Evolutionary conservation across 2,329 filamentous ascomycete genomes (phyloP).

Genomic region (Shiraia bambusicola): DNA sequence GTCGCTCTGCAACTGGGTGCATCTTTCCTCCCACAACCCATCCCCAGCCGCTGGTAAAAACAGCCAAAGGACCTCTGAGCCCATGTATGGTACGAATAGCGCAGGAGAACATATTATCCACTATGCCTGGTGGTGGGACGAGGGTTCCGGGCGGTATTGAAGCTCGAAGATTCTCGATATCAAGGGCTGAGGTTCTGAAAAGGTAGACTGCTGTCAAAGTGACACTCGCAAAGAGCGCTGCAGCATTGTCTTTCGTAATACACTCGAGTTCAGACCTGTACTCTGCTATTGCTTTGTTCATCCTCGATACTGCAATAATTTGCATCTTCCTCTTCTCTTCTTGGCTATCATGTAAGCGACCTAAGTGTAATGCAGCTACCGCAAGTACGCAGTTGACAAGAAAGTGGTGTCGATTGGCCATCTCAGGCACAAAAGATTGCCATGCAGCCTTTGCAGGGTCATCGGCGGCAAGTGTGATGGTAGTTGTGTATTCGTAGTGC

Average conservation of each 20-base stretch:
- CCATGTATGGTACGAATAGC: slow-evolving; percentile 30
- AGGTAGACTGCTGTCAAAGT: slow-evolving; percentile 39
- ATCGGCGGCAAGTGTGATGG: slow-evolving; percentile 31
- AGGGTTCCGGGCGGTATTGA: slow-evolving; percentile 21
- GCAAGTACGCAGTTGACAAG: slow-evolving; percentile 50
- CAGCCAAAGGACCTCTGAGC: slow-evolving; percentile 33
- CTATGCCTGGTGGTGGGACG: slow-evolving; percentile 19
- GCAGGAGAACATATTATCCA: slow-evolving; percentile 32
- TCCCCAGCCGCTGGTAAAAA: slow-evolving; percentile 36
- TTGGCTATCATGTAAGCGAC: slow-evolving; percentile 37
- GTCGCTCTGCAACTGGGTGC: slow-evolving; percentile 27
- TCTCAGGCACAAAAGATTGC: slow-evolving; percentile 35
- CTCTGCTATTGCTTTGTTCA: slow-evolving; percentile 36
- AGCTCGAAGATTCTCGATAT: slow-evolving; percentile 33
- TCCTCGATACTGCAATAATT: slow-evolving; percentile 31
- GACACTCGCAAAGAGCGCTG: slow-evolving; percentile 43
- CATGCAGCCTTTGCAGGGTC: slow-evolving; percentile 38
- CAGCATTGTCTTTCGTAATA: slow-evolving; percentile 46
- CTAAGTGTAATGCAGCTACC: slow-evolving; percentile 50
- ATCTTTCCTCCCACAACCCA: slow-evolving; percentile 34
- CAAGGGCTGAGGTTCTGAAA: slow-evolving; percentile 35
- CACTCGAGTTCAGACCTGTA: slow-evolving; percentile 34
- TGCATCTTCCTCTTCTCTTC: slow-evolving; percentile 28
- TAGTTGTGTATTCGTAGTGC: slow-evolving; percentile 40
- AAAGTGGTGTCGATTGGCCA: slow-evolving; percentile 48